Evolutionary conservation across 176 grass and related monocot species (phyloP).

Genomic region (bread wheat (Triticum aestivum)): IWGSC_CS_RefSeq_v2.1 NC_057813.1:604664081-604664580

Average conservation of each 20-base stretch:
- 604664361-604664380: conserved; percentile 17
- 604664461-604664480: conserved; percentile 35
- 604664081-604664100: no score
- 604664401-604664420: conserved; percentile 34
- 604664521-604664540: conserved; percentile 50
- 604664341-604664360: conserved; percentile 54
- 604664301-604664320: conserved; percentile 45
- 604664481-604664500: conserved; percentile 39
- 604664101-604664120: no score
- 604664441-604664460: conserved; percentile 42
- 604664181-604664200: no score
- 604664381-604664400: conserved; percentile 40
- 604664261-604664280: not conserved
- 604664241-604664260: no score
- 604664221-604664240: no score
- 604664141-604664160: no score
- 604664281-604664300: conserved; percentile 40
- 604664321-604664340: conserved; percentile 74
- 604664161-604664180: no score
- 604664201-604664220: no score
- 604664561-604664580: conserved; percentile 35
- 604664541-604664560: conserved; percentile 42
- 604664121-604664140: no score
- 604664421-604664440: conserved; percentile 37
- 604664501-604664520: conserved; percentile 58